Conservation (phyloP, 805 yeast species). For the Starmerella potacharoeniae region DNA sequence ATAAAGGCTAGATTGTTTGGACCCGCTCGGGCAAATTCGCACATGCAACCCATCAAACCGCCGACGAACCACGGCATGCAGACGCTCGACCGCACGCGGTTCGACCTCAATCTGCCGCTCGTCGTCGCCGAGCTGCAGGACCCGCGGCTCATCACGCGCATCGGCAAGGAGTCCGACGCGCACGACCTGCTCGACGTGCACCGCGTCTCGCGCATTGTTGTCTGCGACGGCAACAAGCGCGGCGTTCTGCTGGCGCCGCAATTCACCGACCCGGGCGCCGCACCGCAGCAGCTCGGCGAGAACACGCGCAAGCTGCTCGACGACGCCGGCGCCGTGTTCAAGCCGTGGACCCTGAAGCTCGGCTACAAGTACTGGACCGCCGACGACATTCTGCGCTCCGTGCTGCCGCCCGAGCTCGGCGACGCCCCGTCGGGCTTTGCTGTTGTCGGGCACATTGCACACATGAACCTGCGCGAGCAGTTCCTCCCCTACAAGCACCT, state of each 20-base stretch:
- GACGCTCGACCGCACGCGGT: slow-evolving; percentile 53
- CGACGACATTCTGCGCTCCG: slow-evolving; percentile 70
- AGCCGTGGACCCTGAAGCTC: slow-evolving; percentile 44
- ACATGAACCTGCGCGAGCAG: slow-evolving; percentile 71
- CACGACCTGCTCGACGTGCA: slow-evolving; percentile 59
- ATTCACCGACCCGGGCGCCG: slow-evolving; percentile 26
- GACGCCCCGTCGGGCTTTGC: slow-evolving; percentile 88
- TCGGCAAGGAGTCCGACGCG: slow-evolving; percentile 44
- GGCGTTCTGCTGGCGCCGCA: slow-evolving; percentile 50
- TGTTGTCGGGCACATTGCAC: slow-evolving; percentile 91
- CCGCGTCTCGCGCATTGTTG: slow-evolving; percentile 58
- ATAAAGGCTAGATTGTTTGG: not conserved
- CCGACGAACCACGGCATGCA: slow-evolving; percentile 60
- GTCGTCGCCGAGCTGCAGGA: slow-evolving; percentile 62
- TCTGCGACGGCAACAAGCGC: slow-evolving; percentile 30
- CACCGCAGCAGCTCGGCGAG: slow-evolving; percentile 32
- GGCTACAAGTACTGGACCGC: slow-evolving; percentile 78
- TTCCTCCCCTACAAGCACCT: slow-evolving; percentile 68
- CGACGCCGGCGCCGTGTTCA: slow-evolving; percentile 37
- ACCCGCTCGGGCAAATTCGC: not conserved
- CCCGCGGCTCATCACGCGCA: slow-evolving; percentile 46
- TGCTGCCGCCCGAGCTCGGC: slow-evolving; percentile 60
- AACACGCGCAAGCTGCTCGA: slow-evolving; percentile 38
- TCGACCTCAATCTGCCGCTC: slow-evolving; percentile 44
- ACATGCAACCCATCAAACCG: slow-evolving; percentile 32